Evolutionary conservation across 2,329 filamentous ascomycete species (phyloP), one percentile per base, ranked within the genome.

Genomic region (Xylaria sp.): DNA sequence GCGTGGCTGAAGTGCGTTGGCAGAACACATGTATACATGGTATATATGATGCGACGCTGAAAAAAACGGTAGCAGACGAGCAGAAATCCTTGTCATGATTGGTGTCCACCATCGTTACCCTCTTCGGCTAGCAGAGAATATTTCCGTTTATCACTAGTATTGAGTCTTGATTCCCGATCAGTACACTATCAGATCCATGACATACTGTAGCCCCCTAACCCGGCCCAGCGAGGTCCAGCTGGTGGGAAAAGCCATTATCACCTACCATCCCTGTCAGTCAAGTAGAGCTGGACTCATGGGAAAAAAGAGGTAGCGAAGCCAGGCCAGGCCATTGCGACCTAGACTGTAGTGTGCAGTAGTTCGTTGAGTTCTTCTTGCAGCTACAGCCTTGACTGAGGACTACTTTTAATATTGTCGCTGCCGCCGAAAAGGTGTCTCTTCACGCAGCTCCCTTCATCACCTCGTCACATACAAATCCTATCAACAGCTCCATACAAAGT

Each of bases 251-350:
- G 56, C 56, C 56, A 67, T 61, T 65, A 69, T 67, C 64, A 44
- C 60, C 60, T n/a, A 7, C 20, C 2, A 71, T 58, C 69, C 69
- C 60, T 71, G 69, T 41, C 46, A 52, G 25, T 46, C 15, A 28
- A 67, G 48, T 23, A 58, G 57, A 70, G 69, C 69, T 70, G 69
- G 62, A 15, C 62, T 65, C 55, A 56, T 63, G 56, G 60, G 51
- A 51, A 48, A 31, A 60, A 59, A 37, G 55, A 58, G 28, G n/a
- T 41, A 46, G 54, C 50, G 61, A 70, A 65, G 56, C 61, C 57
- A 66, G 37, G 10, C 37, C 54, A 58, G 61, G 55, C 62, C 63
- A 61, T 58, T 63, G 56, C 59, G 63, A 69, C 69, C 63, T 71
- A 63, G 65, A 65, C 58, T 70, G 9, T 39, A 46, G 58, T 13